phyloP scores from a whole-genome alignment of 352 stramenopile genomes.

The Phytophthora chlamydospora region DNA sequence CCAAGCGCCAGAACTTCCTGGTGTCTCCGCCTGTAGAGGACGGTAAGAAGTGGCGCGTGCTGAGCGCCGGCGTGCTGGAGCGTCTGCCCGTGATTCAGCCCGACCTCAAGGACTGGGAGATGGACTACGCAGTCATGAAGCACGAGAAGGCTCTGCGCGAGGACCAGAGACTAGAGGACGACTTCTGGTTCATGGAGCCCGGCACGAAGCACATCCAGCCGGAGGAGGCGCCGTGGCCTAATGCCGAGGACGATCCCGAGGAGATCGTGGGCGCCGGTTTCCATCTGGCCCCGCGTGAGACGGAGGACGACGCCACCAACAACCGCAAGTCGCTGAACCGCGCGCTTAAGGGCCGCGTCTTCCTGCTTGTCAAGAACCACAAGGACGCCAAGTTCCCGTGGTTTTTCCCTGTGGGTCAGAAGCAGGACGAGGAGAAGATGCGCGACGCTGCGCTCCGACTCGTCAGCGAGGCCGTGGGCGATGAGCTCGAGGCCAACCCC shows the following conservation, averaged over 20 bases:
- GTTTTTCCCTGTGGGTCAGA: constrained; percentile 80
- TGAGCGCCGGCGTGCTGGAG: constrained; percentile 78
- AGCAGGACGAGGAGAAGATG: constrained; percentile 77
- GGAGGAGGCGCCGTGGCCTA: constrained; percentile 73
- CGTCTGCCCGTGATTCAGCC: constrained; percentile 78
- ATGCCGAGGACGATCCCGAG: constrained; percentile 64
- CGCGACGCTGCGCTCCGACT: constrained; percentile 75
- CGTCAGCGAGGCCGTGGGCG: constrained; percentile 50
- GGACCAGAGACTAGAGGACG: constrained; percentile 78
- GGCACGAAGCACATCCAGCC: constrained; percentile 73
- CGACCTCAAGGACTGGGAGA: constrained; percentile 74
- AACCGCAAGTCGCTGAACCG: constrained; percentile 90
- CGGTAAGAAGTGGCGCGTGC: constrained; percentile 82
- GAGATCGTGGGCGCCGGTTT: constrained; percentile 80
- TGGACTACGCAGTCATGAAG: constrained; percentile 76
- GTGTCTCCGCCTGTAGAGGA: constrained; percentile 59
- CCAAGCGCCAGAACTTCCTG: constrained; percentile 65
- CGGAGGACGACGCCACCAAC: constrained; percentile 73
- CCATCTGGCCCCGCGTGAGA: constrained; percentile 78
- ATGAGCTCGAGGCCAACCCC: constrained; percentile 53
- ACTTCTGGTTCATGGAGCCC: constrained; percentile 89
- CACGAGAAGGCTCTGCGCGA: constrained; percentile 81
- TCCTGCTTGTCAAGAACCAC: constrained; percentile 73
- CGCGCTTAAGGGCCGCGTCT: constrained; percentile 79
- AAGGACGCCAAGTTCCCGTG: constrained; percentile 67